Conservation (phyloP, 1,139 yeast species). For the Yamadazyma diospyri region DNA sequence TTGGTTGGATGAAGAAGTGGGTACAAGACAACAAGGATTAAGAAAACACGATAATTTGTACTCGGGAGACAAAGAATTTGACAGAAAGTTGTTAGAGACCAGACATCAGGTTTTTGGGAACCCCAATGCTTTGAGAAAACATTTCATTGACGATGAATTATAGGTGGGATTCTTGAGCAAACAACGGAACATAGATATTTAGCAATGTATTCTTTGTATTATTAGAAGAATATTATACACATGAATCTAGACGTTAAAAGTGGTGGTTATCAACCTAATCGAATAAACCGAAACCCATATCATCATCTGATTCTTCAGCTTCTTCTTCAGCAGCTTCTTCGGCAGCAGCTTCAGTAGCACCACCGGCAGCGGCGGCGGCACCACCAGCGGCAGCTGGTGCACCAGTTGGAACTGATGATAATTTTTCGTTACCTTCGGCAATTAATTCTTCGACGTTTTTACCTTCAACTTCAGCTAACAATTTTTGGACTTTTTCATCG, state of each 20-base stretch:
- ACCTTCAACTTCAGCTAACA: slow-evolving; percentile 91
- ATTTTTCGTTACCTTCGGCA: slow-evolving; percentile 93
- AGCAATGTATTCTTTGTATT: slow-evolving; percentile 4
- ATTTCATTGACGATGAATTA: slow-evolving; percentile 45
- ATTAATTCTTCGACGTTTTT: slow-evolving; percentile 88
- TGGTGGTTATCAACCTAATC: slow-evolving; percentile 27
- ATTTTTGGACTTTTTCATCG: slow-evolving; percentile 78
- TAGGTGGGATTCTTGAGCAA: not conserved
- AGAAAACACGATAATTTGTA: slow-evolving; percentile 26
- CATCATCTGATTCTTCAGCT: slow-evolving; percentile 52
- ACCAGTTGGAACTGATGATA: slow-evolving; percentile 96
- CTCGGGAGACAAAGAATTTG: slow-evolving; percentile 31
- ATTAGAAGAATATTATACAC: slow-evolving; percentile 8
- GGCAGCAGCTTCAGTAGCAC: slow-evolving; percentile 66
- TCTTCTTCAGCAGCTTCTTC: slow-evolving; percentile 61
- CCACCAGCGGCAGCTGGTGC: slow-evolving; percentile 84
- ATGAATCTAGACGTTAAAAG: slow-evolving; percentile 4
- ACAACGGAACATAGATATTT: not conserved
- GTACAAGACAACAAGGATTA: slow-evolving; percentile 27
- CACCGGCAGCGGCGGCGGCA: slow-evolving; percentile 69
- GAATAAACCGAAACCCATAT: slow-evolving; percentile 54
- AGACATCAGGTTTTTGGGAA: slow-evolving; percentile 80
- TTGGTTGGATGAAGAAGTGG: slow-evolving; percentile 62
- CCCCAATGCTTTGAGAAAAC: slow-evolving; percentile 64
- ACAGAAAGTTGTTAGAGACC: slow-evolving; percentile 47